phyloP scores from a whole-genome alignment of 148 eudicot species.

The Bassia scoparia region DNA sequence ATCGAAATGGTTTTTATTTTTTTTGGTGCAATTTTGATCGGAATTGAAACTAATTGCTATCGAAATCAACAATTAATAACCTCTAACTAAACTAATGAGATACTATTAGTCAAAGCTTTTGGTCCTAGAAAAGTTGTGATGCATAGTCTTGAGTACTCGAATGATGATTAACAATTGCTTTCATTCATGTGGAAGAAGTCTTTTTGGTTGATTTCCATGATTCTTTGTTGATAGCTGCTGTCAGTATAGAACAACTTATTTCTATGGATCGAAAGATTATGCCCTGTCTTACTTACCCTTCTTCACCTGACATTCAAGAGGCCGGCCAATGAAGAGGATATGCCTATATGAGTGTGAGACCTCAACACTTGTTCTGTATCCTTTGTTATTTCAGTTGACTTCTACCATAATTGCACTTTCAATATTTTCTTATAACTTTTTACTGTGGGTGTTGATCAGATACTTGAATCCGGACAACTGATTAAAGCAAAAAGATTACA shows the following conservation, averaged over 20 bases:
- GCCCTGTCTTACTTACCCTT: slow-evolving; percentile 16
- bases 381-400: neutral
- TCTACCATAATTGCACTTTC: slow-evolving; percentile 3
- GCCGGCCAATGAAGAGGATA: slow-evolving; percentile 68
- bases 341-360: slow-evolving; percentile 84
- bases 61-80: no score
- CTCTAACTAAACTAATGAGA: no score
- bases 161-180: no score
- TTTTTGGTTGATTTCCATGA: no score
- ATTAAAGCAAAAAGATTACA: slow-evolving; percentile 62
- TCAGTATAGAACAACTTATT: neutral
- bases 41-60: no score
- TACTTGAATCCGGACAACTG: slow-evolving; percentile 84
- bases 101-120: no score
- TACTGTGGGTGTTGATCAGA: slow-evolving; percentile 35
- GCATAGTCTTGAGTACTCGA: no score
- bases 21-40: no score
- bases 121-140: no score
- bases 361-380: neutral
- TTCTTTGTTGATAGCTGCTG: no score
- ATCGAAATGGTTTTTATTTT: no score
- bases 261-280: neutral
- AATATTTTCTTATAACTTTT: neutral
- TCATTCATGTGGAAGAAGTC: no score
- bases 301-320: slow-evolving; percentile 37